Evolutionary conservation across 345 rosid species (phyloP), one percentile per base, ranked within the genome.

Genomic region (rapeseed (Brassica napus)): DNA sequence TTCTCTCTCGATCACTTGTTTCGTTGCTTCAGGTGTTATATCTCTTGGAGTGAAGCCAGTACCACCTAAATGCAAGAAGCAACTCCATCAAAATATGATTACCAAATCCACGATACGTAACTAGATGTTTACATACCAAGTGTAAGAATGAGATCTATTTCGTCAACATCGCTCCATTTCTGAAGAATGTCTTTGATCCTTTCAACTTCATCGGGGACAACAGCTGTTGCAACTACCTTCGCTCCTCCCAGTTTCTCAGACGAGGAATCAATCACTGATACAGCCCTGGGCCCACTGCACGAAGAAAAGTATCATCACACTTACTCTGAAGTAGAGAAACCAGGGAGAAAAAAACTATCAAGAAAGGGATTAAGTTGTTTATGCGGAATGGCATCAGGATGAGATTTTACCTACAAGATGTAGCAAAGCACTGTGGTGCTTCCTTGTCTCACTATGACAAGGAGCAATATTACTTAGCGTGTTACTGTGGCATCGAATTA

Each of bases 31-130:
- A n/a, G 55, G 99, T 71, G 98, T 91, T 82, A 95, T 93, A 78
- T 91, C 98, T 86, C 99, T 91, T 1, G 98, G 97, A 16, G 91
- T 89, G 82, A 85, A 95, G 81, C 97, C 99, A 74, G 97, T 95
- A 72, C 99, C 98, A 68, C 99, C 96, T 95, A 68, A 57, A 71
- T 73, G 21, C 49, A 78, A 71, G 60, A 49, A 64, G 82, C 66
- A 15, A 34, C 6, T 11, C 26, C 57, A 23, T 65, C 4, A 72
- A 55, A 6, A 12, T 47, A 35, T 28, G 54, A 66, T 6, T 60
- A 69, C 65, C 15, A 61, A 37, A 30, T 65, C 35, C 26, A 47
- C 97, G 2, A 39, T 65, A 72, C 30, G 23, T 63, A 23, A 24
- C n/a, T 12, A 71, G 55, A 31, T 70, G 14, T 54, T 21, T 73